phyloP scores from a whole-genome alignment of 1,284 basidiomycete genomes.

The Trichosporon faecale region DNA sequence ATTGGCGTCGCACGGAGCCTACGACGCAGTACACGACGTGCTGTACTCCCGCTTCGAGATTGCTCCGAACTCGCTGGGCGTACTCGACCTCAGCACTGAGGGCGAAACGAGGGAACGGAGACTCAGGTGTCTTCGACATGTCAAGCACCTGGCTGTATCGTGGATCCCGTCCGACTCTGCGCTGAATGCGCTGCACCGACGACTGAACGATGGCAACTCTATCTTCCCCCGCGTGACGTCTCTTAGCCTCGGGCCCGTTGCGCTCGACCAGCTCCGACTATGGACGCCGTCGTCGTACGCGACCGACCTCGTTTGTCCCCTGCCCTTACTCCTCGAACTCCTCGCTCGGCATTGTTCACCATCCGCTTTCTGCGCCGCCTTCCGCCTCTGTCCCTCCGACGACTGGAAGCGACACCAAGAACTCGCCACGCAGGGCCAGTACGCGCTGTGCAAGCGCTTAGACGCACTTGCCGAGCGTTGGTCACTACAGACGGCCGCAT shows the following conservation, averaged over 20 bases:
- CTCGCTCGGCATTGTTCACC: slow-evolving; percentile 13
- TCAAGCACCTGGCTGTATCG: neutral
- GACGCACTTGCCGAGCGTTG: slow-evolving; percentile 22
- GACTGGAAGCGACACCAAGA: slow-evolving; percentile 35
- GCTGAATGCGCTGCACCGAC: neutral
- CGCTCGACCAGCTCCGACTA: slow-evolving; percentile 31
- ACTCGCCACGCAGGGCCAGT: slow-evolving; percentile 24
- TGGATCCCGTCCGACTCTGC: slow-evolving; percentile 12
- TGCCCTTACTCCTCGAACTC: slow-evolving; percentile 30
- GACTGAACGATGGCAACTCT: neutral
- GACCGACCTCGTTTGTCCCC: slow-evolving; percentile 15
- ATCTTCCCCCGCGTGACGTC: slow-evolving; percentile 24
- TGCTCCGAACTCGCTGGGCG: neutral
- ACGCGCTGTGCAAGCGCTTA: slow-evolving; percentile 29
- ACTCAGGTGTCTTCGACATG: neutral
- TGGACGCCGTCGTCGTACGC: slow-evolving; percentile 29
- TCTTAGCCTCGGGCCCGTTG: slow-evolving; percentile 26
- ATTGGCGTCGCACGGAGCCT: slow-evolving; percentile 21
- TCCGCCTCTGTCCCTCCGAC: slow-evolving; percentile 26
- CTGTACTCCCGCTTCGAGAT: slow-evolving; percentile 25
- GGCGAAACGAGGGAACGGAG: neutral
- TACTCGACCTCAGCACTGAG: neutral
- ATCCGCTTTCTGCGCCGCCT: slow-evolving; percentile 28
- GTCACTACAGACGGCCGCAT: slow-evolving; percentile 15
- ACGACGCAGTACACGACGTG: slow-evolving; percentile 26